A percentile compares a stretch with the other conserved stretches of the same genome.
Evolutionary conservation across 148 eudicot genomes (phyloP).

Genomic region (Cornus controversa): DNA sequence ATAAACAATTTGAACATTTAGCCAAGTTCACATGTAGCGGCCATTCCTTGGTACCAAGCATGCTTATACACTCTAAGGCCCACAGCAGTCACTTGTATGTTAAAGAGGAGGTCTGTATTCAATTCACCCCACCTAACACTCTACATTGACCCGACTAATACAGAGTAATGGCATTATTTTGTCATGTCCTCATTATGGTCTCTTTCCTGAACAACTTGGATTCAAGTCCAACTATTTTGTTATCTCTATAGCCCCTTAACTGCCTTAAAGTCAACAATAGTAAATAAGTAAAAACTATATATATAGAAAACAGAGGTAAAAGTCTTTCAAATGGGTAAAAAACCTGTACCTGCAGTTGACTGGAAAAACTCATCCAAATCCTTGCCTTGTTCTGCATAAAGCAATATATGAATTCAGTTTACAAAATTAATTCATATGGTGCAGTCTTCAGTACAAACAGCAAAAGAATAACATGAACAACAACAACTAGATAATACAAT

Average conservation of each 20-base stretch:
- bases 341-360: conserved; percentile 79
- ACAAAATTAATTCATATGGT: background rate
- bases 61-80: too few species aligned
- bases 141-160: too few species aligned
- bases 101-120: too few species aligned
- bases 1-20: too few species aligned
- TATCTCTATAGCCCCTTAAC: background rate
- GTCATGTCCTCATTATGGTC: too few species aligned
- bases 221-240: background rate
- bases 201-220: background rate
- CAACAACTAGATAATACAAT: background rate
- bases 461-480: background rate
- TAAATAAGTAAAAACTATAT: background rate
- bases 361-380: conserved; percentile 90
- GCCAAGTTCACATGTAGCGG: too few species aligned
- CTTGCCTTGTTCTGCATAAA: conserved; percentile 76
- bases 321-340: background rate
- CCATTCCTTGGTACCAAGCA: too few species aligned
- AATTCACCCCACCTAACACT: too few species aligned
- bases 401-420: conserved; percentile 13
- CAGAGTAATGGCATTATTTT: too few species aligned
- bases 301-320: background rate
- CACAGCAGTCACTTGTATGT: too few species aligned
- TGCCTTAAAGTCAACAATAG: background rate
- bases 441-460: background rate